Percentiles rank a stretch among this genome's conserved stretches.
Evolutionary conservation across 2,329 filamentous ascomycete species (phyloP).

Genomic region (Botryosphaeria dothidea): DNA sequence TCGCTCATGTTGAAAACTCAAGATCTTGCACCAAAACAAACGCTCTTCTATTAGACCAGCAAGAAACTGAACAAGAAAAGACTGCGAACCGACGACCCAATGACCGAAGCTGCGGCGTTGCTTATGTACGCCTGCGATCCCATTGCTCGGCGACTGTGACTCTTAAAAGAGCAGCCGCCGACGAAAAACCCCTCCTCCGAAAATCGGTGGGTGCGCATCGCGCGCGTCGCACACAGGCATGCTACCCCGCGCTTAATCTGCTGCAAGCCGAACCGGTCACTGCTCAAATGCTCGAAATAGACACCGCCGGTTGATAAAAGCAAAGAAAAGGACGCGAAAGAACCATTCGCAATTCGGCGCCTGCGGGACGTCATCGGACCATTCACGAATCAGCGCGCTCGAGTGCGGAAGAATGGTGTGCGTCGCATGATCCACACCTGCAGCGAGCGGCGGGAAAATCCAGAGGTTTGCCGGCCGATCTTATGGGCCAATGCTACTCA

Average conservation of each 20-base stretch:
- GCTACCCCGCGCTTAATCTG: background rate
- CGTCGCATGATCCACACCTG: background rate
- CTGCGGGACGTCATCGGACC: background rate
- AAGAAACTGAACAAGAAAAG: background rate
- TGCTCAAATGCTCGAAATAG: background rate
- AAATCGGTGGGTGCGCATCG: background rate
- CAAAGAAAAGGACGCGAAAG: background rate
- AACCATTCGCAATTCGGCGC: background rate
- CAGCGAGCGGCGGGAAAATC: background rate
- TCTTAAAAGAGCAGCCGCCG: background rate
- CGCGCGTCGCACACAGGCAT: background rate
- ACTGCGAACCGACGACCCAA: background rate
- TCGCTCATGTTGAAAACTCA: background rate
- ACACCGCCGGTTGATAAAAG: background rate
- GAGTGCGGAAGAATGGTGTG: background rate
- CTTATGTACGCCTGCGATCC: background rate
- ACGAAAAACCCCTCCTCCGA: background rate
- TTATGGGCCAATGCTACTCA: no score
- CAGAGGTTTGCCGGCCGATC: no score
- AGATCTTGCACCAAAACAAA: background rate
- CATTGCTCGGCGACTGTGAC: background rate
- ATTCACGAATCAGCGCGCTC: background rate
- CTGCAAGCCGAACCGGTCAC: constrained; percentile 9
- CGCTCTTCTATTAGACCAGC: background rate
- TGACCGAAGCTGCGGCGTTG: background rate